These are phyloP conservation scores for Thraustochytrium striatum DNA, from an alignment of 352 stramenopile genomes.

Conservation along the genomic window DNA sequence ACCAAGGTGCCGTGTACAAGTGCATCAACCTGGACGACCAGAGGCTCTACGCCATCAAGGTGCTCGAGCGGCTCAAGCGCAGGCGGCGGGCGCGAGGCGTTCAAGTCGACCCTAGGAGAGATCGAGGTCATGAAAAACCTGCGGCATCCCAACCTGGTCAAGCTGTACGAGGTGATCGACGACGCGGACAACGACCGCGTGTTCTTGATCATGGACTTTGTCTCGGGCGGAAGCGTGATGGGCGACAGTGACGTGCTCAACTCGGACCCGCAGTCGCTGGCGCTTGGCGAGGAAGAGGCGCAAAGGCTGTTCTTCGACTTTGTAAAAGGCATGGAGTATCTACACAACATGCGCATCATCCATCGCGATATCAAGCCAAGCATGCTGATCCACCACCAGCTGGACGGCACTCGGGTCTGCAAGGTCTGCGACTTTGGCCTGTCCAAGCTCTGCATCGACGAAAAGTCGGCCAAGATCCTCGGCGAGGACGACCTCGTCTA, in stretches of 20 bases:
- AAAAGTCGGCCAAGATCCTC: conserved; percentile 53
- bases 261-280: conserved; percentile 52
- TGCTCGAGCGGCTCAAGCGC: conserved; percentile 34
- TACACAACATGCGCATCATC: conserved; percentile 71
- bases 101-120: conserved; percentile 59
- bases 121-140: conserved; percentile 89
- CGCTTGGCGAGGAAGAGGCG: conserved; percentile 65
- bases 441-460: conserved; percentile 79
- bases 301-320: conserved; percentile 75
- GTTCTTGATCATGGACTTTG: conserved; percentile 67
- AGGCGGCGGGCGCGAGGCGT: neutral
- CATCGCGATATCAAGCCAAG: conserved; percentile 78
- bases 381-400: conserved; percentile 66
- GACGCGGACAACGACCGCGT: conserved; percentile 78
- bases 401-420: conserved; percentile 64
- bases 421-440: conserved; percentile 83
- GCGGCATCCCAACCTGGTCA: conserved; percentile 84
- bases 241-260: conserved; percentile 23
- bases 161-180: conserved; percentile 86
- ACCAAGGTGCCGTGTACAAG: conserved; percentile 55
- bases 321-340: conserved; percentile 71
- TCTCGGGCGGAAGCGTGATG: conserved; percentile 31
- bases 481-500: conserved; percentile 48
- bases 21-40: conserved; percentile 58
- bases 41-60: conserved; percentile 52